These are phyloP conservation scores for Boeremia lycopersici DNA, from an alignment of 2,329 filamentous ascomycete species.

Conservation along the genomic window DNA sequence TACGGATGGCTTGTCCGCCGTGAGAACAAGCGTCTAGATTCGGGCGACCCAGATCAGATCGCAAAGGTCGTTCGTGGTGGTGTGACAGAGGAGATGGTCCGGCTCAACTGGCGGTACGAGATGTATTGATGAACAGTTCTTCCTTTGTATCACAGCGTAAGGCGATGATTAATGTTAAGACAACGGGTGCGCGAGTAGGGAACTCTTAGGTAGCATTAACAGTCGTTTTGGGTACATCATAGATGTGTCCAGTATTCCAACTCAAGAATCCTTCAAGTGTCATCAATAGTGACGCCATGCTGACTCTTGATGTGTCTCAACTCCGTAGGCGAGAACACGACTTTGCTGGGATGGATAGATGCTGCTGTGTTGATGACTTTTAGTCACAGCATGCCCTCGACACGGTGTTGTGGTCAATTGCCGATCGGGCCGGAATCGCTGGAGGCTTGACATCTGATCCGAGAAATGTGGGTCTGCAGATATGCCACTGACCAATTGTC, in stretches of 20 bases:
- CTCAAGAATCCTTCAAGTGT: too few species aligned
- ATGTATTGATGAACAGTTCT: conserved; percentile 22
- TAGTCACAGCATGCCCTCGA: not conserved
- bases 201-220: too few species aligned
- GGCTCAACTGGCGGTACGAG: conserved; percentile 28
- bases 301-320: too few species aligned
- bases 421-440: conserved; percentile 10
- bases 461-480: not conserved
- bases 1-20: conserved; percentile 30
- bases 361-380: too few species aligned
- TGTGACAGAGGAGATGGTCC: conserved; percentile 31
- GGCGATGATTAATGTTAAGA: too few species aligned
- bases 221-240: too few species aligned
- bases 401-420: not conserved
- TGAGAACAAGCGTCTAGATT: conserved; percentile 29
- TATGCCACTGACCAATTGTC: not conserved
- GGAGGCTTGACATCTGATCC: not conserved
- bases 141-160: not conserved
- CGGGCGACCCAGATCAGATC: conserved; percentile 24
- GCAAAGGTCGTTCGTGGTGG: conserved; percentile 31
- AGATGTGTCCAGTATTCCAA: too few species aligned
- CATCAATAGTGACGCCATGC: too few species aligned
- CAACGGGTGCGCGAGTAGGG: too few species aligned
- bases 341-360: too few species aligned
- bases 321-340: too few species aligned